Percentiles rank a stretch among this genome's conserved stretches.
Evolutionary conservation across 805 yeast species (phyloP).

Genomic region (Metahyphopichia silvanorum): DNA sequence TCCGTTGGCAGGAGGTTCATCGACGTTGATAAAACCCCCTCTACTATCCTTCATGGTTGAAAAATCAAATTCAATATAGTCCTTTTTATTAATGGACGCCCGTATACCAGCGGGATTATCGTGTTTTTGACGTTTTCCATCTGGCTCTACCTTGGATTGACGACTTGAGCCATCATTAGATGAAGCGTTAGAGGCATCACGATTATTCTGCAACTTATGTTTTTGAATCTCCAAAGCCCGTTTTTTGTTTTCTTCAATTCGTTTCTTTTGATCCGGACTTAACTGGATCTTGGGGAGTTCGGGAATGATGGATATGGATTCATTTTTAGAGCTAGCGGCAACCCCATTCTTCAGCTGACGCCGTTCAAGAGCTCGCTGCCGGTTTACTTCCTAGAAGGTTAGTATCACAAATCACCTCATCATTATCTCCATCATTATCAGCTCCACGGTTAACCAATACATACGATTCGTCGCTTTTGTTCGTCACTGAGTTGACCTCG

Average conservation of each 20-base stretch:
- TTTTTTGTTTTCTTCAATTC: conserved; percentile 51
- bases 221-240: conserved; percentile 48
- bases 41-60: conserved; percentile 84
- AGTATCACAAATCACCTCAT: conserved; percentile 1
- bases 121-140: conserved; percentile 6
- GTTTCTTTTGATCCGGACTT: conserved; percentile 47
- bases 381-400: conserved; percentile 52
- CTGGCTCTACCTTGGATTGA: neutral
- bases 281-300: conserved; percentile 26
- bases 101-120: too few relatives aligned
- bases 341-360: conserved; percentile 36
- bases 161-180: conserved; percentile 2
- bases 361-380: conserved; percentile 59
- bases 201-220: conserved; percentile 27
- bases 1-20: conserved; percentile 8
- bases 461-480: conserved; percentile 33
- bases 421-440: too few relatives aligned
- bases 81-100: conserved; percentile 57
- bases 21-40: conserved; percentile 70
- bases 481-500: conserved; percentile 29
- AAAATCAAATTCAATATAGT: conserved; percentile 82
- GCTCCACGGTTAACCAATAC: too few relatives aligned
- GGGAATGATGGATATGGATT: conserved; percentile 4
- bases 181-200: conserved; percentile 28
- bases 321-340: conserved; percentile 6